phyloP scores from a whole-genome alignment of 208 protist genomes.

The Herpetomonas muscarum region DNA sequence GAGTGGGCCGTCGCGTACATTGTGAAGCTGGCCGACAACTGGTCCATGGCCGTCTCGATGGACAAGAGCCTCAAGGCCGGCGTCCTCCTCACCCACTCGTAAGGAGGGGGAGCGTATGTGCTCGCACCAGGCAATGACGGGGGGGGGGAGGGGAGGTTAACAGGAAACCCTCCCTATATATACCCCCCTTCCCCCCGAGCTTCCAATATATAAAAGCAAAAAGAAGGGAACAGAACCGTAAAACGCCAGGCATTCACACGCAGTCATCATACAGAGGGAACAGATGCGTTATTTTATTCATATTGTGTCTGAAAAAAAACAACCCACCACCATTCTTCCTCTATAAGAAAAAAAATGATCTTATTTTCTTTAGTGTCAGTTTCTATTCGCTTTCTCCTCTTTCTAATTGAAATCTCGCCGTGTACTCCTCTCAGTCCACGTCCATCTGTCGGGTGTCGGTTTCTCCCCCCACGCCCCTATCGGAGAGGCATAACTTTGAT shows the following conservation, averaged over 20 bases:
- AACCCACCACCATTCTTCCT: not conserved
- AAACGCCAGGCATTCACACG: not conserved
- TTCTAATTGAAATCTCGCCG: too few relatives aligned
- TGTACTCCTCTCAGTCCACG: too few relatives aligned
- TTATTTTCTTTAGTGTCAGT: too few relatives aligned
- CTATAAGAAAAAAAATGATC: conserved; percentile 1
- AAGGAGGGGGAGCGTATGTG: conserved; percentile 12
- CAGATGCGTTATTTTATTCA: conserved; percentile 5
- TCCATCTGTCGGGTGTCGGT: too few relatives aligned
- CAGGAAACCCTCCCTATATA: not conserved
- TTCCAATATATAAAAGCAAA: not conserved
- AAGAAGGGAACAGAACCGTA: not conserved
- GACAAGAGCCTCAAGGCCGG: conserved; percentile 59
- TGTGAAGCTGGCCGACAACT: conserved; percentile 57
- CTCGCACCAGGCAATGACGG: not conserved
- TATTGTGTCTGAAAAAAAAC: conserved; percentile 3
- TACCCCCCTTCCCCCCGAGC: not conserved
- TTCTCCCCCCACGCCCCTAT: too few relatives aligned
- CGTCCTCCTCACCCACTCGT: conserved; percentile 64
- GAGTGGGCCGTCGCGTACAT: conserved; percentile 69
- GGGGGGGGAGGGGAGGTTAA: not conserved
- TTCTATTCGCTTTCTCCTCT: too few relatives aligned
- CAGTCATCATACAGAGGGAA: not conserved
- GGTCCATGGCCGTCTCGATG: conserved; percentile 58
- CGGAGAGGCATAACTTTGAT: too few relatives aligned